Evolutionary conservation across 1,284 basidiomycete genomes (phyloP).

Genomic region (Rhodotorula sp.): DNA sequence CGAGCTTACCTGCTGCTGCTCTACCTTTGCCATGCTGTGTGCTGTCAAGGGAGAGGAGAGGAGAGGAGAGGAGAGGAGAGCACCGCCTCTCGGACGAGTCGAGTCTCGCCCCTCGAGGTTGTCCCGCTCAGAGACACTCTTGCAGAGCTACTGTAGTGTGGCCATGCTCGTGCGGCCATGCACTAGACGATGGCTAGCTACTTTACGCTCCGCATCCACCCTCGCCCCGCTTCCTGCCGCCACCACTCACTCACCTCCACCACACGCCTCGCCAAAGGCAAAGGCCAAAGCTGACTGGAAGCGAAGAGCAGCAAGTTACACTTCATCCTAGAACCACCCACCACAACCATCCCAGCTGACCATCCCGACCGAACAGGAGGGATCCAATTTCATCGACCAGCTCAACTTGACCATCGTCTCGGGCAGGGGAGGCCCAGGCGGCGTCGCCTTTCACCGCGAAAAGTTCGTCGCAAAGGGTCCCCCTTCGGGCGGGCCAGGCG

Average conservation of each 20-base stretch:
- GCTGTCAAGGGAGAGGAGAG: too few species aligned
- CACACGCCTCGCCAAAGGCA: neutral
- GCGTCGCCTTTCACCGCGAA: conserved; percentile 36
- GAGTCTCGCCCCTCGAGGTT: too few species aligned
- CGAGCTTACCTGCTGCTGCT: too few species aligned
- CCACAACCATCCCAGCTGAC: neutral
- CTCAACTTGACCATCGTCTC: conserved; percentile 16
- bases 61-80: too few species aligned
- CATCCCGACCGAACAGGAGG: conserved; percentile 21
- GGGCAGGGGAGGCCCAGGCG: conserved; percentile 31
- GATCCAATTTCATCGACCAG: conserved; percentile 39
- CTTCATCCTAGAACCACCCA: fast-evolving
- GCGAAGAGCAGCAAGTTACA: conserved; percentile 15
- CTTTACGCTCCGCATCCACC: neutral
- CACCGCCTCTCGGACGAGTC: too few species aligned
- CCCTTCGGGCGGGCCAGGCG: conserved; percentile 86
- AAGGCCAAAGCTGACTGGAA: conserved; percentile 38
- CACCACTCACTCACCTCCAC: neutral
- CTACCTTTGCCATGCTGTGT: neutral
- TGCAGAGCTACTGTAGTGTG: too few species aligned
- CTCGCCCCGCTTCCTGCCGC: neutral
- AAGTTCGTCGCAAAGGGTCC: conserved; percentile 68
- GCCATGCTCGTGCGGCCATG: neutral
- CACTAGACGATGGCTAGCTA: too few species aligned
- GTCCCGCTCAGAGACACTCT: too few species aligned